These are phyloP conservation scores for Podospora bellae-mahoneyi DNA, from an alignment of 495 filamentous ascomycete genomes.

Conservation along the genomic window DNA sequence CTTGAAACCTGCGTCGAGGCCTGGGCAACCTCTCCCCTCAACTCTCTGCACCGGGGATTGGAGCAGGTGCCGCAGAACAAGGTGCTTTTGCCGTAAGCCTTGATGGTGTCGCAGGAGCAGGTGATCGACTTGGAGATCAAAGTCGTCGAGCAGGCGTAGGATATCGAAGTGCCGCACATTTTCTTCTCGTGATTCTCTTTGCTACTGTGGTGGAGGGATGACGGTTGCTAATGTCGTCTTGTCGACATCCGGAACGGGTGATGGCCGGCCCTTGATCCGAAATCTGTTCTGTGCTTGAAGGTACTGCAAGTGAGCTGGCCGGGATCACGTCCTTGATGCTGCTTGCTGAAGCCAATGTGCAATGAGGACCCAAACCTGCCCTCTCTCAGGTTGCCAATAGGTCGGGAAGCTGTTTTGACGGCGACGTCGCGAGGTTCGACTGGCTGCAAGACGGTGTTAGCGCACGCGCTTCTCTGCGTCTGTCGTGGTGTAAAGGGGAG, in stretches of 20 bases:
- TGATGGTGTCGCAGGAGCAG: constrained; percentile 26
- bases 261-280: neutral
- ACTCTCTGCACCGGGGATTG: constrained; percentile 31
- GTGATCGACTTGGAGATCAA: constrained; percentile 32
- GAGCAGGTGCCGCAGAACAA: constrained; percentile 33
- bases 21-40: constrained; percentile 25
- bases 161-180: constrained; percentile 36
- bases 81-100: constrained; percentile 34
- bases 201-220: neutral
- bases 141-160: constrained; percentile 33
- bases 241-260: constrained; percentile 1
- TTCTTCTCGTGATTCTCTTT: constrained; percentile 2
- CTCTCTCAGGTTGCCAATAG: neutral
- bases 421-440: neutral
- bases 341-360: neutral
- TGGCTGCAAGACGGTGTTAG: neutral
- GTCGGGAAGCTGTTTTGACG: neutral
- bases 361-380: neutral
- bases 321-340: neutral
- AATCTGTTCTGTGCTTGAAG: neutral
- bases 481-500: no score
- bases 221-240: neutral
- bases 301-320: neutral
- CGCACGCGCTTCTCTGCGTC: neutral
- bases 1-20: constrained; percentile 1